Conservation (phyloP, 371 early-diverging fungal genomes). For the Cokeromyces recurvatus region DNA sequence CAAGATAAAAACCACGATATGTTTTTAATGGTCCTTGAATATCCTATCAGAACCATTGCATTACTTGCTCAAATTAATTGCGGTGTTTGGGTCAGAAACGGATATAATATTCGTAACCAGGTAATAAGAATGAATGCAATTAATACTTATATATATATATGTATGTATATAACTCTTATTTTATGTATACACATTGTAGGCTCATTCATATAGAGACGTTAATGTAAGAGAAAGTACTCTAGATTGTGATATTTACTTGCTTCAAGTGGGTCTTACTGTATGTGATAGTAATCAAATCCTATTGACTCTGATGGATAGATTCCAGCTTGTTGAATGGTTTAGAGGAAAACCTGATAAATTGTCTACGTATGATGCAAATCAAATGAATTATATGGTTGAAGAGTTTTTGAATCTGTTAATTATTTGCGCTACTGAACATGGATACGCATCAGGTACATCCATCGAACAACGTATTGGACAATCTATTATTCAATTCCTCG, state of each 20-base stretch:
- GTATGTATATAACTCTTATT: no score
- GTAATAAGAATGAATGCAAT: slow-evolving; percentile 20
- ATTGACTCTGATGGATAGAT: slow-evolving; percentile 74
- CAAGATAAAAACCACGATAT: slow-evolving; percentile 11
- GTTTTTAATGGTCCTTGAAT: slow-evolving; percentile 60
- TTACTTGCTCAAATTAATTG: slow-evolving; percentile 87
- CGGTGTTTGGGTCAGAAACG: slow-evolving; percentile 94
- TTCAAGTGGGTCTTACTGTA: slow-evolving; percentile 69
- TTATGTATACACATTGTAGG: slow-evolving; percentile 51
- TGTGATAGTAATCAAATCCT: slow-evolving; percentile 73
- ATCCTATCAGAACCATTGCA: slow-evolving; percentile 67
- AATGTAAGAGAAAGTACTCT: slow-evolving; percentile 77
- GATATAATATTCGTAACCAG: slow-evolving; percentile 67
- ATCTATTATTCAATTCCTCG: slow-evolving; percentile 84
- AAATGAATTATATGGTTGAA: slow-evolving; percentile 73
- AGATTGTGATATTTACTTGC: slow-evolving; percentile 77
- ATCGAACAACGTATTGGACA: slow-evolving; percentile 74
- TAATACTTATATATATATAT: background rate
- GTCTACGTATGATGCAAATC: slow-evolving; percentile 58
- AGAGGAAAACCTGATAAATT: slow-evolving; percentile 48
- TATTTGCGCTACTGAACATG: slow-evolving; percentile 78
- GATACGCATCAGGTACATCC: slow-evolving; percentile 59
- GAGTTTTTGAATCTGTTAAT: slow-evolving; percentile 85
- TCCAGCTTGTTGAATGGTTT: slow-evolving; percentile 82
- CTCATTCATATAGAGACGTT: slow-evolving; percentile 72